A percentile compares a stretch with the other conserved stretches of the same genome.
Evolutionary conservation across 2,329 filamentous ascomycete genomes (phyloP).

Genomic region (Neocatenulostroma microsporum): DNA sequence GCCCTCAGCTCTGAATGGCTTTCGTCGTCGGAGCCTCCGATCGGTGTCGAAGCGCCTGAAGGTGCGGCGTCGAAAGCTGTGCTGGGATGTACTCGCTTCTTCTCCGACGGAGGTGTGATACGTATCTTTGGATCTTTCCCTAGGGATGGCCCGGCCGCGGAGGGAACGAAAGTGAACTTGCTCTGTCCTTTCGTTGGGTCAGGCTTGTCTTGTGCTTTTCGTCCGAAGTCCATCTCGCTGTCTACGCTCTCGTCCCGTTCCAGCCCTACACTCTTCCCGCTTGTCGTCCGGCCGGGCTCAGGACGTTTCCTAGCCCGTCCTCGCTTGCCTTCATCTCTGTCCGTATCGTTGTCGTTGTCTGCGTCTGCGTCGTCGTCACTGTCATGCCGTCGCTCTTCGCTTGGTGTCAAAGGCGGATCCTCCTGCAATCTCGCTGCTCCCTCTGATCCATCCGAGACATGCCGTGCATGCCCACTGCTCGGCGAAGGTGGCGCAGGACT

Average conservation of each 20-base stretch:
- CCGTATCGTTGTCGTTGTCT: conserved; percentile 29
- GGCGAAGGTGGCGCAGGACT: conserved; percentile 26
- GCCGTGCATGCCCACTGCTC: conserved; percentile 11
- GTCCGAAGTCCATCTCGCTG: conserved; percentile 19
- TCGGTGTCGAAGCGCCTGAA: conserved; percentile 51
- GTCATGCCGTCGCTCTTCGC: conserved; percentile 15
- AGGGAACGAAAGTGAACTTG: conserved; percentile 18
- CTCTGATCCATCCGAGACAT: conserved; percentile 13
- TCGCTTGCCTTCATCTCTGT: conserved; percentile 22
- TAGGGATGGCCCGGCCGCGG: no score
- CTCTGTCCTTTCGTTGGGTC: conserved; percentile 30
- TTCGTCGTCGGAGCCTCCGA: conserved; percentile 61
- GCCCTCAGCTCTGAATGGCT: conserved; percentile 77
- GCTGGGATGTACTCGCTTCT: conserved; percentile 58
- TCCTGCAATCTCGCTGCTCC: conserved; percentile 20
- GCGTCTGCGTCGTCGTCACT: conserved; percentile 26
- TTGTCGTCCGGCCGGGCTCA: conserved; percentile 26
- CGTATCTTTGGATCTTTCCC: conserved; percentile 23
- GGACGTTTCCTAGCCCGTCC: conserved; percentile 28
- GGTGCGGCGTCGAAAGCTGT: conserved; percentile 71
- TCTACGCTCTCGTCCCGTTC: conserved; percentile 24
- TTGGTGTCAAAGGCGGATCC: conserved; percentile 13
- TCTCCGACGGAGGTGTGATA: conserved; percentile 25
- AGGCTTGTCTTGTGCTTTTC: conserved; percentile 23
- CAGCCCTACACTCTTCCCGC: conserved; percentile 27